Evolutionary conservation across 225 moss, liverwort and hornwort genomes (phyloP), one percentile per base, ranked within the genome.

Genomic region (Marchantia paleacea): DNA sequence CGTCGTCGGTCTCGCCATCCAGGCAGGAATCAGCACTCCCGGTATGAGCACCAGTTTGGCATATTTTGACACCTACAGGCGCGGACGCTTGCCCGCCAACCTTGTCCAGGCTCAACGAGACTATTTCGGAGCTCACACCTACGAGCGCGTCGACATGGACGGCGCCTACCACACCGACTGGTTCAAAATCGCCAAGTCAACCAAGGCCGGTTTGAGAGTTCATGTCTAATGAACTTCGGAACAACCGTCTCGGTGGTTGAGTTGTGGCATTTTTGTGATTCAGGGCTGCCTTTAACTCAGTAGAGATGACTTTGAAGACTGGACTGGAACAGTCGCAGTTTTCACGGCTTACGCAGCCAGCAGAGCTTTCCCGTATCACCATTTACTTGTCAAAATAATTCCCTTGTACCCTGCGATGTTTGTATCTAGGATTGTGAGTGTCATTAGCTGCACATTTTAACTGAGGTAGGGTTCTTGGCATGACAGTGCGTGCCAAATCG

Each of bases 21-120:
- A 93, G 48, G 90, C 89, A 6, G 95, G 95, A 31, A 93, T 96
- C 18, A 91, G 93, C 26, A 93, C 93, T 0, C 95, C 95, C 1
- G 95, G 95, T 19, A 96, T 96, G 95, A 91, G 89, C 6, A 92
- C 95, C 6, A 90, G 90, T 7, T 86, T 96, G 7, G 95, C 93
- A 4, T 96, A 96, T 62, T 96, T 96, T 51, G 95, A 96, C 24
- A 93, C 91, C 7, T 96, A 96, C 64, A 81, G 95, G 52, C 83
- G 95, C 6, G 93, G 84, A 0, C 91, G 93, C 55, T 82, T 93
- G 10, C 95, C 95, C 12, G 95, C 95, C 0, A 96, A 96, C 64
- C 85, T 96, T 8, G 93, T 96, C 25, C 95, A 96, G 84, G 95
- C 95, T 25, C 95, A 96, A 76, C 88, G 95, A 1, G 95, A 96